Percentiles rank a stretch among this genome's conserved stretches.
Conservation (phyloP, 495 filamentous ascomycete genomes). For the Penicillium herquei region DNA sequence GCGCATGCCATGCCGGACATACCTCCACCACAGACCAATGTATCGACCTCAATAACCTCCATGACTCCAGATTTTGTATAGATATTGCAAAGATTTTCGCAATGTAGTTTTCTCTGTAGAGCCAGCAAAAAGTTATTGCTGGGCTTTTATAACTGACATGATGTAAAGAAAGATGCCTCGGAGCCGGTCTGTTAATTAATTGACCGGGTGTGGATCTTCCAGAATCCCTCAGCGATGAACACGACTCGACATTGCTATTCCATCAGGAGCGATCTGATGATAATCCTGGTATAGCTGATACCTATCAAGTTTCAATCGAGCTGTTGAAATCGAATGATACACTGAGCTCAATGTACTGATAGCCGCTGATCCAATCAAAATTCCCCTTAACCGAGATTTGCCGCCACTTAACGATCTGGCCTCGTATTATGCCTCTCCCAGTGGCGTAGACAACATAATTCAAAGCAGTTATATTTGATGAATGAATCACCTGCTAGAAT, state of each 20-base stretch:
- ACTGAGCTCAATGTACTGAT: no score
- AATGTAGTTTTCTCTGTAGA: no score
- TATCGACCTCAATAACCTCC: slow-evolving; percentile 22
- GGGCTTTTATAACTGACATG: not conserved
- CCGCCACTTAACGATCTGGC: not conserved
- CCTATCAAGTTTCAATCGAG: no score
- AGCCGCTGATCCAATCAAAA: not conserved
- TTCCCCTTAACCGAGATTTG: not conserved
- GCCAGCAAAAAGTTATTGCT: not conserved
- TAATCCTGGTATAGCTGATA: no score
- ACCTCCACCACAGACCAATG: slow-evolving; percentile 27
- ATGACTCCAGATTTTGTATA: slow-evolving; percentile 7
- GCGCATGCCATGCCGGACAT: slow-evolving; percentile 33
- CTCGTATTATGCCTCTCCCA: not conserved
- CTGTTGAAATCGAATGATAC: no score
- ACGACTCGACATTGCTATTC: not conserved
- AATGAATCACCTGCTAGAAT: no score
- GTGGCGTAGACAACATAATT: no score
- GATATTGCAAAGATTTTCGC: no score
- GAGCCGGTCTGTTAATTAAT: slow-evolving; percentile 14
- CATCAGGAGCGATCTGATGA: no score
- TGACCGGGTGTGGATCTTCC: slow-evolving; percentile 10
- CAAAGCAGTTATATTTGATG: no score
- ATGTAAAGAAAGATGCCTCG: not conserved
- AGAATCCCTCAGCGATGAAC: not conserved